Conservation (phyloP, 768 basidiomycete genomes). For the Lactarius hengduanensis region DNA sequence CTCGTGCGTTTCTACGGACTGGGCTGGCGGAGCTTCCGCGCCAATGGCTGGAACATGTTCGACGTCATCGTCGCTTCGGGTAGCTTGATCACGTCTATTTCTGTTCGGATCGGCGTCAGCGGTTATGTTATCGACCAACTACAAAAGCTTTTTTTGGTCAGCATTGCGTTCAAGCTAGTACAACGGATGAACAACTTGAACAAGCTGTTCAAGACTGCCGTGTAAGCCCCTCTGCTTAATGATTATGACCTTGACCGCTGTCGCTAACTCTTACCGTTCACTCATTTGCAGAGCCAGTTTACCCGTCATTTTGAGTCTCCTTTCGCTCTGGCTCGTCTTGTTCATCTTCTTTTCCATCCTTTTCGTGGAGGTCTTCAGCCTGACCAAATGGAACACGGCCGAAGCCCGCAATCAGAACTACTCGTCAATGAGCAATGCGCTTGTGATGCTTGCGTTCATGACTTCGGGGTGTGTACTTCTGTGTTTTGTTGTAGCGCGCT, state of each 20-base stretch:
- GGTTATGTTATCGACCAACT: constrained; percentile 61
- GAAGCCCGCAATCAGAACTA: constrained; percentile 76
- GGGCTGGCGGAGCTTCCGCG: constrained; percentile 79
- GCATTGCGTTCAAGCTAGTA: constrained; percentile 91
- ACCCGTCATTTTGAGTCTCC: constrained; percentile 79
- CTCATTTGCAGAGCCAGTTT: constrained; percentile 63
- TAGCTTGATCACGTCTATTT: constrained; percentile 77
- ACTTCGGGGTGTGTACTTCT: constrained; percentile 72
- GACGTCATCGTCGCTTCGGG: constrained; percentile 80
- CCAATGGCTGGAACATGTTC: constrained; percentile 94
- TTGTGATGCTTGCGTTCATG: constrained; percentile 91
- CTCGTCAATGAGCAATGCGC: constrained; percentile 68
- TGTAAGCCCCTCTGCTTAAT: constrained; percentile 55
- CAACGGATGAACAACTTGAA: constrained; percentile 86
- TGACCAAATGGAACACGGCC: constrained; percentile 80
- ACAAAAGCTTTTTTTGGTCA: constrained; percentile 89
- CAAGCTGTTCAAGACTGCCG: constrained; percentile 93
- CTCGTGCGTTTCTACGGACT: constrained; percentile 77
- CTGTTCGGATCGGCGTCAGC: constrained; percentile 55
- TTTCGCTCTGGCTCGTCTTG: constrained; percentile 84
- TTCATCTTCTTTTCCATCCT: constrained; percentile 92
- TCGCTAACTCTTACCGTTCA: constrained; percentile 2
- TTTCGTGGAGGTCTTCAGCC: constrained; percentile 84
- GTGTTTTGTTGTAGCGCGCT: not conserved
- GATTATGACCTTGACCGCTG: not conserved